phyloP scores from a whole-genome alignment of 2,329 filamentous ascomycete genomes.

The Epichloe uncinata region DNA sequence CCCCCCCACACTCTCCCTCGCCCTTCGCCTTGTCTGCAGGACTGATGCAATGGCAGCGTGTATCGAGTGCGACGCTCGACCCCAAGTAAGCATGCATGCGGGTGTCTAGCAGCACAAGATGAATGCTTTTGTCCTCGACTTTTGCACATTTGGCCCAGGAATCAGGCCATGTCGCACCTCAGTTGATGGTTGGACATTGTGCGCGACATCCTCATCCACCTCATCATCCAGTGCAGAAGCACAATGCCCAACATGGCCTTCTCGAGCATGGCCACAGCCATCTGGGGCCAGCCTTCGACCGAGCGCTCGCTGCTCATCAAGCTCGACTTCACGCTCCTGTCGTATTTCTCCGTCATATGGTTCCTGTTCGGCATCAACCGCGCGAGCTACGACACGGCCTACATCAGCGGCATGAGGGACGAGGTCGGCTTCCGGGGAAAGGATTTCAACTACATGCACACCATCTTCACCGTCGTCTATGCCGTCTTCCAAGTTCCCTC shows the following conservation, averaged over 20 bases:
- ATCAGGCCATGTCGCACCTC: no score
- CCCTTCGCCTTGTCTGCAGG: no score
- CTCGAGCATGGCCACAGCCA: neutral
- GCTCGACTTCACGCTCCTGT: slow-evolving; percentile 27
- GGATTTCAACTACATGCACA: slow-evolving; percentile 26
- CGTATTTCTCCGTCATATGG: slow-evolving; percentile 33
- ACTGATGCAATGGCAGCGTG: no score
- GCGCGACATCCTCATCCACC: neutral
- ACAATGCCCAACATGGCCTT: neutral
- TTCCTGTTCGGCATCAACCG: slow-evolving; percentile 32
- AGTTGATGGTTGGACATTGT: neutral
- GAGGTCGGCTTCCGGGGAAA: slow-evolving; percentile 24
- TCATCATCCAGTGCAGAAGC: neutral
- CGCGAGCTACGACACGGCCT: slow-evolving; percentile 28
- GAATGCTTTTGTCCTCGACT: no score
- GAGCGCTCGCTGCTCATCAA: slow-evolving; percentile 21
- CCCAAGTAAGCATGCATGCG: no score
- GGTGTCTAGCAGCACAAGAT: no score
- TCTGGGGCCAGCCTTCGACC: slow-evolving; percentile 1
- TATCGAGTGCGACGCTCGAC: no score
- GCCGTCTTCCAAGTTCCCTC: slow-evolving; percentile 31
- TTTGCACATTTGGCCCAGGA: no score
- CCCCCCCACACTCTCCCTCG: no score
- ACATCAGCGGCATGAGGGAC: slow-evolving; percentile 28
- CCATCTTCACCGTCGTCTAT: slow-evolving; percentile 24